Conservation (phyloP, 805 yeast species). For the Phaffomyces antillensis region DNA sequence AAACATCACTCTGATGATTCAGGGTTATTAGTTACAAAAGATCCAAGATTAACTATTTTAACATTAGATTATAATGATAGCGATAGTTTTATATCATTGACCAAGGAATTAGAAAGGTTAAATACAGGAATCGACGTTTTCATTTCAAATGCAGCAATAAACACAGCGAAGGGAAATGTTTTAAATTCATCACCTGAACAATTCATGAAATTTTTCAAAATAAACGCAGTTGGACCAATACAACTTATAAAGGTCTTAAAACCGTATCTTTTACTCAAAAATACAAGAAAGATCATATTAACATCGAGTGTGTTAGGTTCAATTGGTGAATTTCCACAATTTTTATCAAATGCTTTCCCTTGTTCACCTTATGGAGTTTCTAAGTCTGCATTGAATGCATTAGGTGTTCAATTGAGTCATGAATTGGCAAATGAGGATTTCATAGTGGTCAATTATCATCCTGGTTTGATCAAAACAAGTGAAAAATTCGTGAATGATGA, state of each 20-base stretch:
- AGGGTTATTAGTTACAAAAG: conserved; percentile 16
- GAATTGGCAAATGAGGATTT: conserved; percentile 23
- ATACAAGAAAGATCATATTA: conserved; percentile 24
- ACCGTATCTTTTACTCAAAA: conserved; percentile 22
- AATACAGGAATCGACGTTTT: conserved; percentile 27
- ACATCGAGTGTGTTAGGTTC: conserved; percentile 26
- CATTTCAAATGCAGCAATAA: conserved; percentile 29
- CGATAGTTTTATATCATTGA: conserved; percentile 9
- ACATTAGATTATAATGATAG: conserved; percentile 15
- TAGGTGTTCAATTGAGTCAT: conserved; percentile 21
- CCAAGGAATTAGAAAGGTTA: conserved; percentile 15
- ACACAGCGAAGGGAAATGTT: conserved; percentile 15
- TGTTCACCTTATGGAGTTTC: conserved; percentile 29
- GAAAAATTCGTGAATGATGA: conserved; percentile 8
- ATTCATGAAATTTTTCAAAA: conserved; percentile 15
- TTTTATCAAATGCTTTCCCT: conserved; percentile 12
- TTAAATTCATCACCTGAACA: conserved; percentile 16
- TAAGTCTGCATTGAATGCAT: conserved; percentile 30
- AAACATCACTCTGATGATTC: conserved; percentile 3
- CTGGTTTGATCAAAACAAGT: conserved; percentile 21
- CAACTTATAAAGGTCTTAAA: conserved; percentile 23
- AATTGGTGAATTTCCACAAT: conserved; percentile 15
- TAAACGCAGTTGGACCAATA: conserved; percentile 29
- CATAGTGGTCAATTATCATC: conserved; percentile 24
- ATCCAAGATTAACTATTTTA: conserved; percentile 17